A percentile compares a stretch with the other conserved stretches of the same genome.
Evolutionary conservation across 495 filamentous ascomycete species (phyloP).

Genomic region (Penicillium mononematosum): DNA sequence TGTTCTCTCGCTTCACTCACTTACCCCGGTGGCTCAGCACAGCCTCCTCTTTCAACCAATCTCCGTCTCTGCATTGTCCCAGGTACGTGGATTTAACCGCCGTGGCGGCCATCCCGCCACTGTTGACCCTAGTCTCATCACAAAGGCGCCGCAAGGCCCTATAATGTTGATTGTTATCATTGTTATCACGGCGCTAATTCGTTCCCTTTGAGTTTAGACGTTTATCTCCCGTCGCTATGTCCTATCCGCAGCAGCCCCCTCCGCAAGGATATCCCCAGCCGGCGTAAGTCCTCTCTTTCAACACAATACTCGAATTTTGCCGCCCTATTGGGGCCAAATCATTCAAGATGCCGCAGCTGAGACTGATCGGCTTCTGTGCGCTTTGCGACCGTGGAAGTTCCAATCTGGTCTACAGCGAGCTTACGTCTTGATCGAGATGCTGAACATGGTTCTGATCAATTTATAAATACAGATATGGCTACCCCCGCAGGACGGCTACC

Average conservation of each 20-base stretch:
- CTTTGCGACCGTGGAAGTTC: neutral
- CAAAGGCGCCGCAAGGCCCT: neutral
- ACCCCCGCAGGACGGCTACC: constrained; percentile 22
- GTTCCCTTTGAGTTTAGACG: constrained; percentile 1
- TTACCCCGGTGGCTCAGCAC: constrained; percentile 14
- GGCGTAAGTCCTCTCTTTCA: constrained; percentile 16
- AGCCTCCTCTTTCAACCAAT: constrained; percentile 5
- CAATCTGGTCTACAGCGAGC: no score
- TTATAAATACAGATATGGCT: constrained; percentile 12
- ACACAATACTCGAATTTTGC: no score
- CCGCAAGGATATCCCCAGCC: constrained; percentile 21
- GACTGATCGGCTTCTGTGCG: neutral
- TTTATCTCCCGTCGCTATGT: constrained; percentile 29
- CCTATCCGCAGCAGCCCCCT: constrained; percentile 23
- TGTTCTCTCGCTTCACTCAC: constrained; percentile 20
- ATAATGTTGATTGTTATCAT: neutral
- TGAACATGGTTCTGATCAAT: neutral
- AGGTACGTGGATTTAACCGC: constrained; percentile 16
- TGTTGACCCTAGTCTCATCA: neutral
- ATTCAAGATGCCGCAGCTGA: no score
- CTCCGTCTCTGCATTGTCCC: neutral
- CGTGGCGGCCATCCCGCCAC: neutral
- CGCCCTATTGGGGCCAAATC: no score
- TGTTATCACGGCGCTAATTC: constrained; percentile 12
- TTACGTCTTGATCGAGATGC: neutral